Base-by-base conservation (phyloP, 129 eudicot genomes). In the Centaurea solstitialis region DNA sequence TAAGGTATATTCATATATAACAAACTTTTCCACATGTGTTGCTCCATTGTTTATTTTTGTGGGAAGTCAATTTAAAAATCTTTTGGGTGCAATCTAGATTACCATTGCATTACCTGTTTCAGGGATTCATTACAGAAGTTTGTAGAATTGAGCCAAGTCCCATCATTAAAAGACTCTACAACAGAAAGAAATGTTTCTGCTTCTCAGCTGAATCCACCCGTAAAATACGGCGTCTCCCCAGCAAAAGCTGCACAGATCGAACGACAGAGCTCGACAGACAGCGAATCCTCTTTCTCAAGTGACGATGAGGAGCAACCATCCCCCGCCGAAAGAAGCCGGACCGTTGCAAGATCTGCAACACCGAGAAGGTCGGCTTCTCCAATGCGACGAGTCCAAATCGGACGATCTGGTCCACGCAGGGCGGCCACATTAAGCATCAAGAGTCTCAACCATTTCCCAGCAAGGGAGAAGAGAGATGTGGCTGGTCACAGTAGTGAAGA, bases 361-460 rank as follows among this genome's bases (percentile, higher is more conserved):
- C 98, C 99, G 61, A 89, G 98, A 92, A 89, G 99, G 80, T 95
- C 94, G 50, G 97, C 99, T 71, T 95, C 99, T 83, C 99, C 99
- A 65, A 95, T 95, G 99, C 82, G 98, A 67, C 88, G 97, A 83
- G 61, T 95, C 75, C 99, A 95, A 86, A 91, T 95, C 10, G 99
- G 99, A 33, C 88, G 98, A 57, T 85, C 94, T 22, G 97, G 98
- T 64, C 89, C 99, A 28, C 97, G 98, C 39, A 85, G 98, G 84
- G 76, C 99, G 6, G 86, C 97, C 64, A 82, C 98, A n/a, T 59
- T 95, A 18, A 86, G 90, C 73, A 93, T 95, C 61, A 95, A 91
- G 82, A 91, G 91, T 83, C 97, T 95, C 76, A 76, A 66, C 17
- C 78, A 86, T 85, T 81, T 83, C 84, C 92, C 97, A 75, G 80